Evolutionary conservation across 306 rosid genomes (phyloP), one percentile per base, ranked within the genome.

Genomic region (Acacia melanoxylon): DNA sequence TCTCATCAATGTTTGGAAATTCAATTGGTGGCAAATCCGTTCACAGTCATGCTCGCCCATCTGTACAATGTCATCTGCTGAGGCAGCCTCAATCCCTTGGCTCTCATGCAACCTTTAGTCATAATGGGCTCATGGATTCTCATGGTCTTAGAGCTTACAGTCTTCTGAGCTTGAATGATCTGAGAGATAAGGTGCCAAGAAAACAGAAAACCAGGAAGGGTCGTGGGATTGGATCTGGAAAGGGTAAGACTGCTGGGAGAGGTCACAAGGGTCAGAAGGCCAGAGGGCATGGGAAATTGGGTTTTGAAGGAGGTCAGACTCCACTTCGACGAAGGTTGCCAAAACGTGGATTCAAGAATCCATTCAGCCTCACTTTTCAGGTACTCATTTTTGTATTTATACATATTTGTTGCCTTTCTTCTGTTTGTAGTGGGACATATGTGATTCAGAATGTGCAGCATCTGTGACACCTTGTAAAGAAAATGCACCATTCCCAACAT

Each of bases 211-310:
- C 94, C 0, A 89, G 99, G 86, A 95, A 90, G 86, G 99, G 99
- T 10, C 95, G 99, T 24, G 99, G 99, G 75, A 95, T 95, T 79
- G 99, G 98, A 80, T 93, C 99, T 27, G 98, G 99, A 61, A 95
- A 95, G 84, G 99, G 99, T 0, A 95, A 95, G 90, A 95, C 99
- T 17, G 98, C 98, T n/a, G 98, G 99, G n/a, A 88, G 90, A 74
- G 99, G 98, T 67, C 99, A 95, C 84, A 95, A 95, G 82, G 99
- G 99, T 49, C 99, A 95, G 89, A 88, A 88, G 81, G 99, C 99
- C 8, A 88, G 99, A 87, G 92, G 93, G 22, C 85, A 89, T 10
- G 99, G 98, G 1, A 95, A 91, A 80, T 84, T 95, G 22, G 99
- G 99, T 44, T 91, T 95, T 51, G 98, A 95, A 88, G 99, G 99